Evolutionary conservation across 345 rosid species (phyloP).

Genomic region (Salix suchowensis): DNA sequence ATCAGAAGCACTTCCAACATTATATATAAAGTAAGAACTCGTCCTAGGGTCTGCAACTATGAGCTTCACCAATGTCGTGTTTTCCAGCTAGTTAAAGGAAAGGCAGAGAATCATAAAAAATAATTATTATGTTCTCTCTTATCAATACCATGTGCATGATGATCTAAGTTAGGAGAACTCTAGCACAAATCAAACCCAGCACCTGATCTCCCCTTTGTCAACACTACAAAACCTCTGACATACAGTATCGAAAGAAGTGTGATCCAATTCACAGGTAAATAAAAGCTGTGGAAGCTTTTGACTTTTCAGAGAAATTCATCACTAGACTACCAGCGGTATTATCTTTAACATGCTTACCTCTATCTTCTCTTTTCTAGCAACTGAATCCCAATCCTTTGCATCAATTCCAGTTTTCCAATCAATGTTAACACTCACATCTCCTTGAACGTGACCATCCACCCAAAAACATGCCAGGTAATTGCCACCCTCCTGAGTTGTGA

Average conservation of each 20-base stretch:
- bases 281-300: neutral
- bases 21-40: neutral
- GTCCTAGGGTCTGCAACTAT: neutral
- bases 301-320: neutral
- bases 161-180: too few species aligned
- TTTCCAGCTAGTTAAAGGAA: neutral
- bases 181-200: too few species aligned
- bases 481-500: conserved; percentile 78
- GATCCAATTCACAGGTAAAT: neutral
- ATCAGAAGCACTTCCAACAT: neutral
- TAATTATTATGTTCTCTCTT: too few species aligned
- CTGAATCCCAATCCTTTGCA: conserved; percentile 87
- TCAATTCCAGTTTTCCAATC: conserved; percentile 92
- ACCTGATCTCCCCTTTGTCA: too few species aligned
- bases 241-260: neutral
- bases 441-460: conserved; percentile 35
- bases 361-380: conserved; percentile 78
- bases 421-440: conserved; percentile 54
- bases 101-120: neutral
- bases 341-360: conserved; percentile 41
- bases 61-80: neutral
- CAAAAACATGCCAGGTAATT: conserved; percentile 72
- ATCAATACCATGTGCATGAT: too few species aligned
- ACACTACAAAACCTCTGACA: neutral
- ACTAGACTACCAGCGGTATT: neutral